A percentile compares a stretch with the other conserved stretches of the same genome.
Conservation (phyloP, 305 asterid genomes). For the Solanum hybrid region DNA sequence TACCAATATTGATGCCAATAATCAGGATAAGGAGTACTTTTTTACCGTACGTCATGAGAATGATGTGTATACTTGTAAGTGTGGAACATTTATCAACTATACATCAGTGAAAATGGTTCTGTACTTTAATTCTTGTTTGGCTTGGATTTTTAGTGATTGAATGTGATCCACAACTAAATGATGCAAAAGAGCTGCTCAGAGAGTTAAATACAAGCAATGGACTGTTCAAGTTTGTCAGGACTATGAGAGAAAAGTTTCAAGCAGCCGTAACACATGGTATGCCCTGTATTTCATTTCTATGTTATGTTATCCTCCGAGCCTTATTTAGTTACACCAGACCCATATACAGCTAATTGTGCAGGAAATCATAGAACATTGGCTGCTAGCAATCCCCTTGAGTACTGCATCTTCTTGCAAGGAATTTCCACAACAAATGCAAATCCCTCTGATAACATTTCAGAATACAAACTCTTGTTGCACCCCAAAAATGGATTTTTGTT, state of each 20-base stretch:
- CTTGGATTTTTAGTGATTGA: conserved; percentile 45
- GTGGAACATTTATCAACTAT: not conserved
- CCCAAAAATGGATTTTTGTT: not conserved
- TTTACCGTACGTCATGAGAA: conserved; percentile 68
- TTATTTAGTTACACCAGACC: not conserved
- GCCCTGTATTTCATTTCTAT: conserved; percentile 11
- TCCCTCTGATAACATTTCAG: not conserved
- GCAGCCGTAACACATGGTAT: conserved; percentile 56
- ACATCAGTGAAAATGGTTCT: not conserved
- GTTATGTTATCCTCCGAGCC: not conserved
- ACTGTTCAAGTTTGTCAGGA: conserved; percentile 79
- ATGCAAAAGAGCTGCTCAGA: conserved; percentile 44
- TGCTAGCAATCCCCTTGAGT: not conserved
- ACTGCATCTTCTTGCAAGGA: not conserved
- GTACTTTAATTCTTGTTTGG: not conserved
- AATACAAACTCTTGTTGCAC: not conserved
- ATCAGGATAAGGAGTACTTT: conserved; percentile 57
- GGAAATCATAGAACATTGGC: not conserved
- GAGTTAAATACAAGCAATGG: conserved; percentile 78
- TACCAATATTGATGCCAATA: conserved; percentile 51
- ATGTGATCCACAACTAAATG: conserved; percentile 63
- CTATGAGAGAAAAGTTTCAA: conserved; percentile 81
- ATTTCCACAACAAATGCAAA: not conserved
- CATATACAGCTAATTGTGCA: not conserved
- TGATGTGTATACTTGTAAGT: conserved; percentile 71